A percentile compares a stretch with the other conserved stretches of the same genome.
Evolutionary conservation across 768 basidiomycete species (phyloP).

Genomic region (Pleurotus tuber-regium): DNA sequence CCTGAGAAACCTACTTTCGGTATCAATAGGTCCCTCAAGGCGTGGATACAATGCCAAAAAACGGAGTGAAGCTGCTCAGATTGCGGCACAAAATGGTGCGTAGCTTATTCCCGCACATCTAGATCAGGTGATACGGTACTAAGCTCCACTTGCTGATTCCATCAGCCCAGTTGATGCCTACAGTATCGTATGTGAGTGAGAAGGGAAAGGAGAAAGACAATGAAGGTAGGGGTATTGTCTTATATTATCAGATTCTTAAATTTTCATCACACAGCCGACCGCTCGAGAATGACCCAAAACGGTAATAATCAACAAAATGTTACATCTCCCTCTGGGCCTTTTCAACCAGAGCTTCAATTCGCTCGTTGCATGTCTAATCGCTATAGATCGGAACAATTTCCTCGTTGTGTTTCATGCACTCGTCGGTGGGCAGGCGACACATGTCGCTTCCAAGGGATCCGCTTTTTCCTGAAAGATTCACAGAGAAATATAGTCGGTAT

Average conservation of each 20-base stretch:
- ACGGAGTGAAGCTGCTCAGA: conserved; percentile 66
- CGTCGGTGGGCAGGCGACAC: conserved; percentile 88
- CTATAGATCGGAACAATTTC: conserved; percentile 69
- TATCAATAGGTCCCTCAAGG: conserved; percentile 43
- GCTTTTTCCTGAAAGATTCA: conserved; percentile 68
- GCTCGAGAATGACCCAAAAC: conserved; percentile 1
- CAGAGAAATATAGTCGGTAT: conserved; percentile 60
- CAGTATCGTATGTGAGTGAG: conserved; percentile 41
- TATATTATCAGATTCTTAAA: too few relatives aligned
- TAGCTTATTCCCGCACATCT: background rate
- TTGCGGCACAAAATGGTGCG: conserved; percentile 37
- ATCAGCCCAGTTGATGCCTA: conserved; percentile 44
- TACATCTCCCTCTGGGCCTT: conserved; percentile 26
- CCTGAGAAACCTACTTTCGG: conserved; percentile 1
- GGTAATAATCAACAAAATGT: conserved; percentile 15
- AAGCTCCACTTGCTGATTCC: conserved; percentile 14
- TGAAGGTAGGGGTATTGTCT: conserved; percentile 29
- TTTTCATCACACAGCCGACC: conserved; percentile 4
- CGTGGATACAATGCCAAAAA: conserved; percentile 73
- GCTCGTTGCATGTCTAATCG: conserved; percentile 84
- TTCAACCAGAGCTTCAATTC: conserved; percentile 69
- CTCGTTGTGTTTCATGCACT: conserved; percentile 80
- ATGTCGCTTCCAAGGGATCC: conserved; percentile 83
- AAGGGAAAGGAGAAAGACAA: conserved; percentile 46
- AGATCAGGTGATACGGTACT: conserved; percentile 2